Conservation (phyloP, 1,139 yeast genomes). For the Candida sp. region DNA sequence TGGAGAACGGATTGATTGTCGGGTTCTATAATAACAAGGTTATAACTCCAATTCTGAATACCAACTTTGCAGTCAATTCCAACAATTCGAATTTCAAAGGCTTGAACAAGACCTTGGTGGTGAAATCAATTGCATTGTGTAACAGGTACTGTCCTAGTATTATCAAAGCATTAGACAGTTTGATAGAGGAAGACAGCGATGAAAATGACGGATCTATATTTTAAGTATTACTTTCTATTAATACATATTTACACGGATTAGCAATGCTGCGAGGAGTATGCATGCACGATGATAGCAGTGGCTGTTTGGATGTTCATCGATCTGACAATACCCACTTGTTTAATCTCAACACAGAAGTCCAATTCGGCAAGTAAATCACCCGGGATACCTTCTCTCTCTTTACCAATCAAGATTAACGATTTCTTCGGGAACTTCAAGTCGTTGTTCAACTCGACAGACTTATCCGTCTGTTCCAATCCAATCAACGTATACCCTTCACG, state of each 20-base stretch:
- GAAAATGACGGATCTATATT: conserved; percentile 20
- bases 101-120: conserved; percentile 29
- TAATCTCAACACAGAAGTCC: conserved; percentile 88
- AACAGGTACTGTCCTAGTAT: conserved; percentile 40
- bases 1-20: conserved; percentile 79
- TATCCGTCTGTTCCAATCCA: conserved; percentile 93
- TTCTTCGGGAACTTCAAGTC: conserved; percentile 77
- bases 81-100: conserved; percentile 48
- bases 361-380: conserved; percentile 83
- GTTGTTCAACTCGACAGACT: conserved; percentile 69
- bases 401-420: conserved; percentile 79
- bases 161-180: conserved; percentile 41
- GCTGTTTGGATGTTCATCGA: conserved; percentile 99
- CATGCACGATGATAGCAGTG: conserved; percentile 91
- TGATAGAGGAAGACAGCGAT: conserved; percentile 42
- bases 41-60: conserved; percentile 64
- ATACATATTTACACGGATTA: conserved; percentile 14
- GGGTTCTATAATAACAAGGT: conserved; percentile 72
- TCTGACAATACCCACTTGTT: conserved; percentile 89
- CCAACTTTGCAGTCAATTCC: conserved; percentile 51
- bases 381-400: conserved; percentile 91
- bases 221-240: conserved; percentile 10
- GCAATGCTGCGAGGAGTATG: conserved; percentile 81
- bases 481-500: conserved; percentile 83
- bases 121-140: conserved; percentile 32